These are phyloP conservation scores for Pyrenophora tritici-repentis DNA, from an alignment of 2,329 filamentous ascomycete genomes.

Conservation along the genomic window DNA sequence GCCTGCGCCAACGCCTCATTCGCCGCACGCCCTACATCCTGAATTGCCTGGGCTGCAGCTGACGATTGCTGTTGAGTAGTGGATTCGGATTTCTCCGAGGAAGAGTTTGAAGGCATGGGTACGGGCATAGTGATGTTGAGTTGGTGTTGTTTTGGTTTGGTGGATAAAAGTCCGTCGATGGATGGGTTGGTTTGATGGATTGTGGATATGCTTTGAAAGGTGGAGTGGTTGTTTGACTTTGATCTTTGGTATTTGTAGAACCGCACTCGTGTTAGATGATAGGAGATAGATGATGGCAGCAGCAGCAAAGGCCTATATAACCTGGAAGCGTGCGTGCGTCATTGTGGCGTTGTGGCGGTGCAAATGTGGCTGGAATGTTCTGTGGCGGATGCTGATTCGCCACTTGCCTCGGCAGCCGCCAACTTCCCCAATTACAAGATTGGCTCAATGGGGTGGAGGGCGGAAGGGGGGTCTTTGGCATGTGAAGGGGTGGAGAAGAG, in stretches of 20 bases:
- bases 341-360: slow-evolving; percentile 40
- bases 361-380: slow-evolving; percentile 32
- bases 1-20: slow-evolving; percentile 38
- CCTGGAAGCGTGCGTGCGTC: slow-evolving; percentile 16
- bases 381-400: slow-evolving; percentile 12
- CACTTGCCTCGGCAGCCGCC: not conserved
- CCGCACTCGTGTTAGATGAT: no score
- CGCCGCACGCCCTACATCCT: slow-evolving; percentile 25
- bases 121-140: slow-evolving; percentile 26
- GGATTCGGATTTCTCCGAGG: not conserved
- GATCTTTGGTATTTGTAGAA: not conserved
- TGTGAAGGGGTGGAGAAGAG: no score
- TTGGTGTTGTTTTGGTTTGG: not conserved
- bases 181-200: no score
- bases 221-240: no score
- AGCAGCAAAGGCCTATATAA: not conserved
- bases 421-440: no score
- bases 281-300: not conserved
- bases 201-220: not conserved
- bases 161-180: no score
- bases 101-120: slow-evolving; percentile 27
- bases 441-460: no score
- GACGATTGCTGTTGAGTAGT: slow-evolving; percentile 16
- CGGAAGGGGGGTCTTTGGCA: no score
- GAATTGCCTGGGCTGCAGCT: slow-evolving; percentile 31